phyloP scores from a whole-genome alignment of 2,329 filamentous ascomycete species.

The Pyricularia pennisetigena region DNA sequence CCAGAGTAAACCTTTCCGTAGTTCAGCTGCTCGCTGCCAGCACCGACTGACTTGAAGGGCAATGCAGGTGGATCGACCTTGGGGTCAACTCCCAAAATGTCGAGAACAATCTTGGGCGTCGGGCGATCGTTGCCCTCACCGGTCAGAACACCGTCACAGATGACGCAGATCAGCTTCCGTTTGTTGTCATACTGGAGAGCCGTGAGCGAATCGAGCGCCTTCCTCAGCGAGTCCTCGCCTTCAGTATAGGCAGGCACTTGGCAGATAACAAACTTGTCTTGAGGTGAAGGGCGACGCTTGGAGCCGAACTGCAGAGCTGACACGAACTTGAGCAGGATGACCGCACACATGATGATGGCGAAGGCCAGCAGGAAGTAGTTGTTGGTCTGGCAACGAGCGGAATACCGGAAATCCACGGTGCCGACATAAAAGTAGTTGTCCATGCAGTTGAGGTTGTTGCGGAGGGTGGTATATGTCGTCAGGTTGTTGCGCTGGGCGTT shows the following conservation, averaged over 20 bases:
- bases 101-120: slow-evolving; percentile 93
- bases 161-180: slow-evolving; percentile 89
- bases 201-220: slow-evolving; percentile 88
- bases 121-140: slow-evolving; percentile 93
- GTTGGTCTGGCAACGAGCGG: slow-evolving; percentile 71
- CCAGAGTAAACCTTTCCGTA: slow-evolving; percentile 98
- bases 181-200: slow-evolving; percentile 97
- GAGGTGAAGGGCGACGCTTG: slow-evolving; percentile 77
- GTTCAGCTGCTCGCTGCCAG: slow-evolving; percentile 86
- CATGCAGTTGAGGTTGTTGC: slow-evolving; percentile 69
- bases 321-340: slow-evolving; percentile 83
- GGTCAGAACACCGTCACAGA: slow-evolving; percentile 95
- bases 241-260: slow-evolving; percentile 97
- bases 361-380: slow-evolving; percentile 85
- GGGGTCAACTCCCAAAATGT: slow-evolving; percentile 93
- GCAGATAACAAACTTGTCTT: slow-evolving; percentile 98
- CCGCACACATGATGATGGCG: slow-evolving; percentile 69
- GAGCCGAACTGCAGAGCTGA: slow-evolving; percentile 88
- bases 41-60: slow-evolving; percentile 86
- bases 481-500: slow-evolving; percentile 41
- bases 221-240: slow-evolving; percentile 87
- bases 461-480: slow-evolving; percentile 38
- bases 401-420: slow-evolving; percentile 72
- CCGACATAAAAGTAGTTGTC: slow-evolving; percentile 77
- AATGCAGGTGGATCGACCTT: slow-evolving; percentile 92